Percentiles rank a stretch among this genome's conserved stretches.
phyloP scores from a whole-genome alignment of 495 filamentous ascomycete species.

The Neurospora pannonica region DNA sequence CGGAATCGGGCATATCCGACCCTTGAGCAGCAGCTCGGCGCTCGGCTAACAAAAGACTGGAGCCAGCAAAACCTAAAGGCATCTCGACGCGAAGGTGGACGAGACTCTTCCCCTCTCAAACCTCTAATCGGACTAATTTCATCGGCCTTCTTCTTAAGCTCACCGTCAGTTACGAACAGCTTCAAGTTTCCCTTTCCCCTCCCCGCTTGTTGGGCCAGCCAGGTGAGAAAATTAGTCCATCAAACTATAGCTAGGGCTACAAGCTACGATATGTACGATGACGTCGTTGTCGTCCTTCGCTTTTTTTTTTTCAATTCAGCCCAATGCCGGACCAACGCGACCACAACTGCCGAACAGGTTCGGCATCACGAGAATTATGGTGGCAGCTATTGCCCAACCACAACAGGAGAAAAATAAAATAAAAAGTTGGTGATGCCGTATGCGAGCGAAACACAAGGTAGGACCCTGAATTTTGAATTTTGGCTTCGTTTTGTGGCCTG shows the following conservation, averaged over 20 bases:
- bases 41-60: not conserved
- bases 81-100: not conserved
- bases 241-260: not conserved
- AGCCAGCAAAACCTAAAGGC: not conserved
- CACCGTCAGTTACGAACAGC: not conserved
- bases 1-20: not conserved
- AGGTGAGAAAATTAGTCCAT: not conserved
- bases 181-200: not conserved
- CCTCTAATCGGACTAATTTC: not conserved
- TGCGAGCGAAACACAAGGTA: not conserved
- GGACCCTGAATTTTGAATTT: not conserved
- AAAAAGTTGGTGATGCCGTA: not conserved
- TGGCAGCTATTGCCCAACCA: not conserved
- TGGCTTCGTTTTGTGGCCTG: not conserved
- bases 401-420: no score
- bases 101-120: not conserved
- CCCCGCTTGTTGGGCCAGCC: not conserved
- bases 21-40: not conserved
- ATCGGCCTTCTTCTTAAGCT: not conserved
- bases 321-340: not conserved
- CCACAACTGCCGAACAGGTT: not conserved
- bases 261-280: not conserved
- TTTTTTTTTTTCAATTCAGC: not conserved
- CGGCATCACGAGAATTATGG: not conserved
- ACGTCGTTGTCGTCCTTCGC: not conserved